These are phyloP conservation scores for Colletotrichum karsti DNA, from an alignment of 2,329 filamentous ascomycete species.

Conservation along the genomic window DNA sequence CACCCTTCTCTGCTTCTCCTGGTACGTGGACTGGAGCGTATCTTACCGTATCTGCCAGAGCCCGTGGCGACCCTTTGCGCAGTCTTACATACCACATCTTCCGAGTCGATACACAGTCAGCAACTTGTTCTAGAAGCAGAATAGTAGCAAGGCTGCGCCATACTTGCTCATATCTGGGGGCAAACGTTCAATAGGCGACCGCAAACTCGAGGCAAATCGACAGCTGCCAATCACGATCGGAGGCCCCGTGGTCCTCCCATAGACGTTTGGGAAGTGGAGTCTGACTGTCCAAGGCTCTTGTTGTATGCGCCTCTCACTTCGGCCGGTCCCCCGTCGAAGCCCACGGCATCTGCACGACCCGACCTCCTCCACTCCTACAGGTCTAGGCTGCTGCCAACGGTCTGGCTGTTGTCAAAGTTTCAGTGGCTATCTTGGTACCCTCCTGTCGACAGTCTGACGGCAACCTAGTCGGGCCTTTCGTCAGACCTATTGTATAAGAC, in stretches of 20 bases:
- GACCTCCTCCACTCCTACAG: background rate
- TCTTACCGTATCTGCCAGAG: background rate
- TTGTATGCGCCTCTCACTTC: background rate
- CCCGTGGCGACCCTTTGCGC: background rate
- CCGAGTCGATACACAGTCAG: background rate
- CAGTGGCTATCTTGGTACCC: slow-evolving; percentile 9
- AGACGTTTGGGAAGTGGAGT: background rate
- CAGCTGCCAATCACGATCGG: background rate
- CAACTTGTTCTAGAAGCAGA: background rate
- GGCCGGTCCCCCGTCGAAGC: background rate
- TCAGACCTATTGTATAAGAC: background rate
- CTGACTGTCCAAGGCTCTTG: background rate
- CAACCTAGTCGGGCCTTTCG: background rate
- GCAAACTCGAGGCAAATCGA: background rate
- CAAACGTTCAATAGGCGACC: background rate
- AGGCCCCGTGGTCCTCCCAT: background rate
- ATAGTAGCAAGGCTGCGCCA: background rate
- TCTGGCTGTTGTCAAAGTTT: slow-evolving; percentile 5
- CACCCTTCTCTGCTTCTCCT: background rate
- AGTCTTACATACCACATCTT: background rate
- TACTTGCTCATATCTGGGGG: background rate
- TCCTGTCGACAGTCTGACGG: background rate
- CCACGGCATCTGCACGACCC: slow-evolving; percentile 3
- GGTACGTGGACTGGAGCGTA: background rate
- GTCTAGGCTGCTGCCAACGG: background rate